These are phyloP conservation scores for Zygotorulaspora sp. DNA, from an alignment of 805 yeast genomes.

Conservation along the genomic window DNA sequence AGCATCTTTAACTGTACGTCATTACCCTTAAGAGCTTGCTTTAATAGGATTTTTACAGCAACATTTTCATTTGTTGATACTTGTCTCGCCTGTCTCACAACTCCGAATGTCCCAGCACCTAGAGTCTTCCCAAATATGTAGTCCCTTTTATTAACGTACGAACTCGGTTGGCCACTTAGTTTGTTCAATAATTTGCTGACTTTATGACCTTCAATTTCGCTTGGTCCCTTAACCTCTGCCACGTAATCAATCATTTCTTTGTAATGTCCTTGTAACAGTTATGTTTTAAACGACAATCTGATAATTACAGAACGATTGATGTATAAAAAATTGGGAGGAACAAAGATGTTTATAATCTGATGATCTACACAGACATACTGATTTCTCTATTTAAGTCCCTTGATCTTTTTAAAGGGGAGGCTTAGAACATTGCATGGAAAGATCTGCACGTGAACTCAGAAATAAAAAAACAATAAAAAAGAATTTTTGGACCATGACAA, in stretches of 20 bases:
- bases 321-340: too few species aligned
- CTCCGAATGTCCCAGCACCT: slow-evolving; percentile 95
- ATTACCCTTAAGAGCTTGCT: slow-evolving; percentile 76
- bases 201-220: slow-evolving; percentile 32
- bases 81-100: slow-evolving; percentile 71
- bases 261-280: not conserved
- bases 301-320: too few species aligned
- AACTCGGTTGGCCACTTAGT: slow-evolving; percentile 67
- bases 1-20: slow-evolving; percentile 56
- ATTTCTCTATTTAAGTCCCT: too few species aligned
- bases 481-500: too few species aligned
- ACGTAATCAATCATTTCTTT: not conserved
- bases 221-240: slow-evolving; percentile 2
- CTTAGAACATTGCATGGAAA: too few species aligned
- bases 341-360: too few species aligned
- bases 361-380: too few species aligned
- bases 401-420: too few species aligned
- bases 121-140: slow-evolving; percentile 78
- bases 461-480: too few species aligned
- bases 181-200: slow-evolving; percentile 45
- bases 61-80: slow-evolving; percentile 58
- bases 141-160: slow-evolving; percentile 59
- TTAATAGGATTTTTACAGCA: slow-evolving; percentile 84
- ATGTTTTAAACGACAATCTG: too few species aligned
- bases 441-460: too few species aligned